A percentile compares a stretch with the other conserved stretches of the same genome.
Conservation (phyloP, 2,329 filamentous ascomycete species). For the Microthyrium microscopicum region DNA sequence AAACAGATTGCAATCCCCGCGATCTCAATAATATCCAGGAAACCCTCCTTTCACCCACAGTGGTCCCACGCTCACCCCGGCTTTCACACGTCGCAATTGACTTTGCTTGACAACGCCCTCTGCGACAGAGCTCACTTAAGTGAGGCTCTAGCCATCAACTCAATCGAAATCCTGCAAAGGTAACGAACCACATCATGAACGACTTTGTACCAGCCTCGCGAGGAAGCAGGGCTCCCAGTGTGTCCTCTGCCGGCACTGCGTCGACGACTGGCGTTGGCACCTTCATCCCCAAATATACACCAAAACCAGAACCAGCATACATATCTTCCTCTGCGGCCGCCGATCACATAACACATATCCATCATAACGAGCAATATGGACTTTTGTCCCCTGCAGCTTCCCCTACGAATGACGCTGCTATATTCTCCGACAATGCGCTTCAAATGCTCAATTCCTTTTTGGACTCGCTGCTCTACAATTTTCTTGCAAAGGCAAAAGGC, state of each 20-base stretch:
- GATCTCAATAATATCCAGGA: no score
- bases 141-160: no score
- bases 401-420: constrained; percentile 45
- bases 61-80: no score
- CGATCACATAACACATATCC: constrained; percentile 79
- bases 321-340: constrained; percentile 78
- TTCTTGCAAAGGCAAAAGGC: constrained; percentile 65
- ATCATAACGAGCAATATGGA: constrained; percentile 59
- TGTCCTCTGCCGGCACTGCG: constrained; percentile 56
- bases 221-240: constrained; percentile 31
- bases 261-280: constrained; percentile 26
- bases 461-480: constrained; percentile 82
- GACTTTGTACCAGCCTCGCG: constrained; percentile 16
- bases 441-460: constrained; percentile 78
- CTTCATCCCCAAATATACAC: constrained; percentile 54
- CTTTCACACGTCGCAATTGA: no score
- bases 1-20: no score
- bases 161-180: no score
- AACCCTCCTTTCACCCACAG: no score
- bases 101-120: no score
- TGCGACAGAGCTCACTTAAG: no score
- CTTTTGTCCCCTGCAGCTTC: constrained; percentile 46
- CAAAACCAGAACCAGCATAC: constrained; percentile 50
- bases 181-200: constrained; percentile 11
- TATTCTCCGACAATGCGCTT: constrained; percentile 58